These are phyloP conservation scores for Wickerhamiella bombiphila DNA, from an alignment of 805 yeast species.

Conservation along the genomic window DNA sequence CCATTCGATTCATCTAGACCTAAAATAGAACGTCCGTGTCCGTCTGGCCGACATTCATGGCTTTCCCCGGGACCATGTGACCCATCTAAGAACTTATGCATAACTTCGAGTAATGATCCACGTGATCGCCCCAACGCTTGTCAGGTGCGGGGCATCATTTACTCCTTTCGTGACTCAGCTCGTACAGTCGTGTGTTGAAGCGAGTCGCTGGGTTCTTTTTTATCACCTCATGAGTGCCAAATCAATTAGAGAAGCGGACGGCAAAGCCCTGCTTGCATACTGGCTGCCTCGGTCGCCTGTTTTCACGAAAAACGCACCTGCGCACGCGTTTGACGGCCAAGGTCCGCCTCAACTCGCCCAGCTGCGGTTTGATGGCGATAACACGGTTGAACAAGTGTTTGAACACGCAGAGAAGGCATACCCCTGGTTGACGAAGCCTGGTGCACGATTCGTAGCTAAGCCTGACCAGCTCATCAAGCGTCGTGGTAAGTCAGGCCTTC, in stretches of 20 bases:
- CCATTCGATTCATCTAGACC: too few species aligned
- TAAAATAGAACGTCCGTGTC: too few species aligned
- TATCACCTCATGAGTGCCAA: slow-evolving; percentile 28
- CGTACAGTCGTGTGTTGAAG: too few species aligned
- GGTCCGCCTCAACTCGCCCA: slow-evolving; percentile 26
- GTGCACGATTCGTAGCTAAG: slow-evolving; percentile 31
- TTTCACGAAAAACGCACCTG: slow-evolving; percentile 22
- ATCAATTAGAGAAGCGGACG: slow-evolving; percentile 33
- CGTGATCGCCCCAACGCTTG: too few species aligned
- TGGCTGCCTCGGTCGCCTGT: slow-evolving; percentile 29
- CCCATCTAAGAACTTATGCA: too few species aligned
- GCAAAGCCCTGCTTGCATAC: slow-evolving; percentile 31
- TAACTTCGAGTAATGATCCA: too few species aligned
- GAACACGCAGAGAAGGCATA: slow-evolving; percentile 25
- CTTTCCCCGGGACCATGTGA: too few species aligned
- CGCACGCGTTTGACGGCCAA: slow-evolving; percentile 20
- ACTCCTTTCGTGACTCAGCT: too few species aligned
- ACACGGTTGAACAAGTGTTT: slow-evolving; percentile 24
- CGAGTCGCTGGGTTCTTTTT: too few species aligned
- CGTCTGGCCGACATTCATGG: too few species aligned
- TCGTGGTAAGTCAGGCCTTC: slow-evolving; percentile 32
- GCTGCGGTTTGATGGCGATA: slow-evolving; percentile 22
- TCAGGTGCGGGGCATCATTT: too few species aligned
- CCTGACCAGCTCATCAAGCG: slow-evolving; percentile 35
- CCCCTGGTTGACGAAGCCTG: slow-evolving; percentile 28